Base-by-base conservation (phyloP, 2,329 filamentous ascomycete genomes). In the Cladobotryum protrusum region DNA sequence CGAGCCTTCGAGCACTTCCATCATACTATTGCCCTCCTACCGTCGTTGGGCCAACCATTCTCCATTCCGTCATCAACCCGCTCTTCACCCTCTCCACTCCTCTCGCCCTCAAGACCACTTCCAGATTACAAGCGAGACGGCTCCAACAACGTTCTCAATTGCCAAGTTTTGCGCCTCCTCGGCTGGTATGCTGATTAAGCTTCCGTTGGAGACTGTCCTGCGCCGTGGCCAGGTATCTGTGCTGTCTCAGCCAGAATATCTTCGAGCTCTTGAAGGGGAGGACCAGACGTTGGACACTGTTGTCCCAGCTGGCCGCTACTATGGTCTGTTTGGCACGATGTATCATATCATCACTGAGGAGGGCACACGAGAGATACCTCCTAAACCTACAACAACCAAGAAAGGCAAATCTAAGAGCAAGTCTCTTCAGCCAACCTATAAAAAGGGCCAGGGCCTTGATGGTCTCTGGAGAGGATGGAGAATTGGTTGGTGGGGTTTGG, bases 191-290 rank as follows among this genome's bases (percentile, higher is more conserved):
- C 87, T 93, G 60, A 69, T 96, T 57, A 91, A 92, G 62, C 81
- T 97, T 12, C 93, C 93, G 0, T 75, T 97, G 4, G 93, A 99
- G 69, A 97, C 92, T 1, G 87, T 96, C 14, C 78, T 97, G 7
- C 85, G 93, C 43, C 82, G 93, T 52, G 92, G 89, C 5, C 93
- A 99, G 67, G 85, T 93, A 52, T 76, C 84, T 2, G 82, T 89
- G 1, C 76, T 89, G 42, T 76, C 77, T 14, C 75, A 76, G 13
- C 75, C 77, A 1, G 61, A 70, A 11, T 78, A 81, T 49, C 56
- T 77, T 2, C 65, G 67, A 11, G 78, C 81, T 0, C 67, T 80
- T 3, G 71, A 75, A 17, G 61, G 62, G 40, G 61, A 66, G 24
- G 67, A 65, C 3, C 64, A 66, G 32, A 65, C 68, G 43, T 63